These are phyloP conservation scores for Termitomyces sp. DNA, from an alignment of 768 basidiomycete genomes.

Conservation along the genomic window DNA sequence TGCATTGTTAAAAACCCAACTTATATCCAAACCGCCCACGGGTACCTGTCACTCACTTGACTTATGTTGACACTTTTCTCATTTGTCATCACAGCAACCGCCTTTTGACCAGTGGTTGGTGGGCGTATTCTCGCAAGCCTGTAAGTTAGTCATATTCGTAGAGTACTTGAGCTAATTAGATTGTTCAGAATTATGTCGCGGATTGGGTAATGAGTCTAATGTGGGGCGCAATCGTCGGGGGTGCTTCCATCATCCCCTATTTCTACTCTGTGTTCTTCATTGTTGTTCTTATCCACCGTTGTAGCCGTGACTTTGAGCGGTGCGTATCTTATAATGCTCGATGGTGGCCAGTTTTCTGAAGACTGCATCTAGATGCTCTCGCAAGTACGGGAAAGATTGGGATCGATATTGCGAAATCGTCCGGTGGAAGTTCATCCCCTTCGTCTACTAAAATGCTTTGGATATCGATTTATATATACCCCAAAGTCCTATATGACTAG, in stretches of 20 bases:
- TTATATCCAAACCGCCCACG: conserved; percentile 91
- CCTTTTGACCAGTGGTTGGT: conserved; percentile 89
- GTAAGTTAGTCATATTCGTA: conserved; percentile 33
- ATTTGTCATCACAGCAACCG: conserved; percentile 57
- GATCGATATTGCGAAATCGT: conserved; percentile 84
- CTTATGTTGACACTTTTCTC: background rate
- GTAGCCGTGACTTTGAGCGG: conserved; percentile 92
- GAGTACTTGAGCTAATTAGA: background rate
- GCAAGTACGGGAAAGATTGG: conserved; percentile 96
- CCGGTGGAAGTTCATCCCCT: conserved; percentile 87
- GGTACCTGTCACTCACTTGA: conserved; percentile 37
- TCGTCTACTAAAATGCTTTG: conserved; percentile 55
- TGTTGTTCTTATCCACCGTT: conserved; percentile 85
- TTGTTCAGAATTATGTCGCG: conserved; percentile 80
- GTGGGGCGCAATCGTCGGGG: conserved; percentile 79
- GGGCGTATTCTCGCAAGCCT: conserved; percentile 92
- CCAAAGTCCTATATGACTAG: background rate
- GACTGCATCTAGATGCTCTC: conserved; percentile 49
- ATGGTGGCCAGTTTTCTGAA: background rate
- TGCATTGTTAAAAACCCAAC: conserved; percentile 80
- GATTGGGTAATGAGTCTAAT: conserved; percentile 85
- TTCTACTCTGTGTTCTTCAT: conserved; percentile 98
- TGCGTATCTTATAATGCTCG: conserved; percentile 24
- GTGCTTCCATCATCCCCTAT: conserved; percentile 82
- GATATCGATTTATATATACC: conserved; percentile 4